Percentiles rank a stretch among this genome's conserved stretches.
These are phyloP conservation scores for Phytophthora brassicae DNA, from an alignment of 352 stramenopile species.

Conservation along the genomic window DNA sequence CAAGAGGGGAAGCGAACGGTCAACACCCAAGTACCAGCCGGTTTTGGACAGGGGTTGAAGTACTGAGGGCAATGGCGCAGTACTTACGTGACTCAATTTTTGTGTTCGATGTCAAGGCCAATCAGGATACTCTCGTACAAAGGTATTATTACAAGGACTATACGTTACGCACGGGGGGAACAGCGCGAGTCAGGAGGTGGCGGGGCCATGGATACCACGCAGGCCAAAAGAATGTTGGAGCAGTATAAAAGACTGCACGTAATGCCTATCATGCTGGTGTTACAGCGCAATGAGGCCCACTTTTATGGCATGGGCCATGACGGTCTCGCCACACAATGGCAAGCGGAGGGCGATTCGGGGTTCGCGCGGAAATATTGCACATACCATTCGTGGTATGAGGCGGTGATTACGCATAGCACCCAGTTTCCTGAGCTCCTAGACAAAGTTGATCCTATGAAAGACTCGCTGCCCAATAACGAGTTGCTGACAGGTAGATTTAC, in stretches of 20 bases:
- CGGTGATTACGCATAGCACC: too few relatives aligned
- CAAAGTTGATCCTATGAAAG: too few relatives aligned
- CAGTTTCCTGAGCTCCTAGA: too few relatives aligned
- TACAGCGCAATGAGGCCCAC: neutral
- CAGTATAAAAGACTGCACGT: neutral
- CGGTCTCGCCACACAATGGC: neutral
- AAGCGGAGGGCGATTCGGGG: neutral
- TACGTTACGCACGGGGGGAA: neutral
- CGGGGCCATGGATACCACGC: neutral
- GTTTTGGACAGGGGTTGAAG: neutral
- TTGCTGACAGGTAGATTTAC: too few relatives aligned
- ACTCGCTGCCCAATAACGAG: too few relatives aligned
- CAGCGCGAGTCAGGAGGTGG: neutral
- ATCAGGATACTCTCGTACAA: neutral
- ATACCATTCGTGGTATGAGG: too few relatives aligned
- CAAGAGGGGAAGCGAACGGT: neutral
- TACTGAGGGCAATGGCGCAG: neutral
- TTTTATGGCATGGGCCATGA: neutral
- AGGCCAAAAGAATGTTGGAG: neutral
- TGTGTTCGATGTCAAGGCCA: too few relatives aligned
- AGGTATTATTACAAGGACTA: neutral
- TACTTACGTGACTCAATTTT: neutral
- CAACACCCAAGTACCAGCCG: neutral
- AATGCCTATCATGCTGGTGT: neutral
- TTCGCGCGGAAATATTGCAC: too few relatives aligned